A percentile compares a stretch with the other conserved stretches of the same genome.
These are phyloP conservation scores for Ophiobolus disseminans DNA, from an alignment of 2,329 filamentous ascomycete species.

Conservation along the genomic window DNA sequence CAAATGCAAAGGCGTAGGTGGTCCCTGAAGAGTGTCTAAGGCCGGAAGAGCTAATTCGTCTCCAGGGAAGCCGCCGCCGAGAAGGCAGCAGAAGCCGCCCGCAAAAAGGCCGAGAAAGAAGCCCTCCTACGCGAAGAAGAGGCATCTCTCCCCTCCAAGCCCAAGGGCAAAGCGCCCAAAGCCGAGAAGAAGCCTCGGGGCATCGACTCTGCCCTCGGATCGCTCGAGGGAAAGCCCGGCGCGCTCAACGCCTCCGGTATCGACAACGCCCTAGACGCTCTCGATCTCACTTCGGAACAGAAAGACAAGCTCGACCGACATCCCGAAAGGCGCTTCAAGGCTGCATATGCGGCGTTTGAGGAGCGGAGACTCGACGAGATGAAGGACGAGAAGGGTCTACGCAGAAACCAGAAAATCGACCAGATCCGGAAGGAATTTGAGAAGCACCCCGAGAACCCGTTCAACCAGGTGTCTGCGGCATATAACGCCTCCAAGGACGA, in stretches of 20 bases:
- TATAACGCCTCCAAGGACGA: constrained; percentile 86
- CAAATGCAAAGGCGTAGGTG: constrained; percentile 82
- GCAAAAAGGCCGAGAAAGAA: constrained; percentile 92
- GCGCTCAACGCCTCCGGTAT: constrained; percentile 85
- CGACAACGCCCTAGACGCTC: constrained; percentile 89
- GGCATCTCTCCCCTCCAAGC: constrained; percentile 66
- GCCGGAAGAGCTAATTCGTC: constrained; percentile 8
- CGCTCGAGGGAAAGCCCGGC: constrained; percentile 51
- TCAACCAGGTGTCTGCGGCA: constrained; percentile 79
- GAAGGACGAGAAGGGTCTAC: constrained; percentile 80
- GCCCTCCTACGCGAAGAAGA: constrained; percentile 86
- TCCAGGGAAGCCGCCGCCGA: constrained; percentile 80
- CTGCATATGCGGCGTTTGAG: constrained; percentile 83
- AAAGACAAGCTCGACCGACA: constrained; percentile 81
- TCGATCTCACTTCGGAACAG: constrained; percentile 70
- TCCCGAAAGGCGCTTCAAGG: constrained; percentile 85
- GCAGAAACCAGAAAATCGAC: constrained; percentile 84
- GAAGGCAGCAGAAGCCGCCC: constrained; percentile 80
- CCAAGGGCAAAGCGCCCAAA: constrained; percentile 73
- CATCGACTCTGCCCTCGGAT: constrained; percentile 67
- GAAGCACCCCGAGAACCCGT: constrained; percentile 92
- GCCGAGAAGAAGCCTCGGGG: constrained; percentile 64
- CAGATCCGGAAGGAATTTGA: constrained; percentile 91
- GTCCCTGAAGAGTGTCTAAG: background rate
- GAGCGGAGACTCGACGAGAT: constrained; percentile 83